These are phyloP conservation scores for Vanrija sp. DNA, from an alignment of 1,284 basidiomycete genomes.

Conservation along the genomic window DNA sequence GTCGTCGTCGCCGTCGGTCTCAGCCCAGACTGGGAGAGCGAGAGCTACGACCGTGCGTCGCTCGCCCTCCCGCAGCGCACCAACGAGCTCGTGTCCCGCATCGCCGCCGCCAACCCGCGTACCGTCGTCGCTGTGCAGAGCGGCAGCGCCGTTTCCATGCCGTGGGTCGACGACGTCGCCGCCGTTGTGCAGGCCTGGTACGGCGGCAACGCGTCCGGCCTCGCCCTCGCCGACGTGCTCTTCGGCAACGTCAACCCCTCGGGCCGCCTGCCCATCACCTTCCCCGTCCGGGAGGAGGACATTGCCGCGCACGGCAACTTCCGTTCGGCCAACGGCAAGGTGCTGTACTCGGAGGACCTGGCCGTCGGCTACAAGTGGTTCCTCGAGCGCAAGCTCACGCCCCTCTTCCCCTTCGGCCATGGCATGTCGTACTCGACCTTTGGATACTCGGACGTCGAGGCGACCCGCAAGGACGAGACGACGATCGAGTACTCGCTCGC, in stretches of 20 bases:
- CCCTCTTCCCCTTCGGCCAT: constrained; percentile 72
- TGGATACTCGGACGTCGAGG: constrained; percentile 42
- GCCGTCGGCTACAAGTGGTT: constrained; percentile 69
- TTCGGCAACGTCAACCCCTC: constrained; percentile 73
- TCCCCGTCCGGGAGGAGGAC: constrained; percentile 67
- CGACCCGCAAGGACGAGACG: too few relatives aligned
- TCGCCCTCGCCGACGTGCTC: constrained; percentile 71
- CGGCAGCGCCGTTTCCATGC: constrained; percentile 66
- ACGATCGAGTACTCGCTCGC: constrained; percentile 15
- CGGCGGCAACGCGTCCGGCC: constrained; percentile 72
- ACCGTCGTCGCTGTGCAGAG: constrained; percentile 75
- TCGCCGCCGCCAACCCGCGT: constrained; percentile 63
- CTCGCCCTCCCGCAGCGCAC: constrained; percentile 47
- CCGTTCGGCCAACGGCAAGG: constrained; percentile 58
- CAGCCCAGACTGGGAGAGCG: constrained; percentile 53
- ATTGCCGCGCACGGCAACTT: constrained; percentile 67
- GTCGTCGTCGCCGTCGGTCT: constrained; percentile 63
- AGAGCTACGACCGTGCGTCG: constrained; percentile 46
- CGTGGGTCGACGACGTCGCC: constrained; percentile 65
- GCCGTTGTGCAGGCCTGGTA: constrained; percentile 74
- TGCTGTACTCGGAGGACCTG: constrained; percentile 53
- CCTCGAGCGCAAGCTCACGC: constrained; percentile 60
- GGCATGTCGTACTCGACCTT: constrained; percentile 82
- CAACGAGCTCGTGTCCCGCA: constrained; percentile 64
- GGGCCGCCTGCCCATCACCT: constrained; percentile 69